These are phyloP conservation scores for Noccaea caerulescens DNA, from an alignment of 345 rosid species.

Conservation along the genomic window DNA sequence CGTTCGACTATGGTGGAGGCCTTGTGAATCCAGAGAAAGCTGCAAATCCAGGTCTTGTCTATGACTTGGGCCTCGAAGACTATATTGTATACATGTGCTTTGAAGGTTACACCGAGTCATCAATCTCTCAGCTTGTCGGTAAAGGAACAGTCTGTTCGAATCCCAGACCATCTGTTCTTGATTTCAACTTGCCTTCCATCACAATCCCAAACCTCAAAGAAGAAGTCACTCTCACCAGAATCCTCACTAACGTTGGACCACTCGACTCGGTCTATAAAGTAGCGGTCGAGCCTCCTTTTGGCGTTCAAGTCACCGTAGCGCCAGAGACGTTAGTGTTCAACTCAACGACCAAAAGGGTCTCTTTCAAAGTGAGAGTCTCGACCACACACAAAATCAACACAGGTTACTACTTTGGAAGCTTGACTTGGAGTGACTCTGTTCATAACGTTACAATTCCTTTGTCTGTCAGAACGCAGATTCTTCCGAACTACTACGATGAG, in stretches of 20 bases:
- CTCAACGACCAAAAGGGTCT: constrained; percentile 27
- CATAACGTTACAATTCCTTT: constrained; percentile 50
- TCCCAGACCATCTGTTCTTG: constrained; percentile 34
- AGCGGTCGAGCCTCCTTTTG: constrained; percentile 40
- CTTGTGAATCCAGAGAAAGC: constrained; percentile 66
- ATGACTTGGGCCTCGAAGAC: constrained; percentile 54
- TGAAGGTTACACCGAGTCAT: constrained; percentile 51
- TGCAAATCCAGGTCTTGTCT: constrained; percentile 60
- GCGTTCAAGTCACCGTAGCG: constrained; percentile 33
- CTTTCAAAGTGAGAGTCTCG: constrained; percentile 40
- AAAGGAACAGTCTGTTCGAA: constrained; percentile 33
- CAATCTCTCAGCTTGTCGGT: constrained; percentile 55
- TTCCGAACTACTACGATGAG: constrained; percentile 32
- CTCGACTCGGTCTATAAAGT: constrained; percentile 42
- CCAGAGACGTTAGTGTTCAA: constrained; percentile 42
- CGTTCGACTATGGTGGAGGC: constrained; percentile 66
- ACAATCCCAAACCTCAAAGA: constrained; percentile 40
- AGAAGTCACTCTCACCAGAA: constrained; percentile 42
- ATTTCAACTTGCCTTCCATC: constrained; percentile 60
- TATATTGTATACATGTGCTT: constrained; percentile 59
- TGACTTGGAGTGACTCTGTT: constrained; percentile 46
- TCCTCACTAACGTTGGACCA: constrained; percentile 54
- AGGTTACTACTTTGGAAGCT: constrained; percentile 54
- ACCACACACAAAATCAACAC: constrained; percentile 46
- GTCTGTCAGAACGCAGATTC: constrained; percentile 47